Conservation (phyloP, 1,139 yeast genomes). For the Lodderomyces parapsilosis region DNA sequence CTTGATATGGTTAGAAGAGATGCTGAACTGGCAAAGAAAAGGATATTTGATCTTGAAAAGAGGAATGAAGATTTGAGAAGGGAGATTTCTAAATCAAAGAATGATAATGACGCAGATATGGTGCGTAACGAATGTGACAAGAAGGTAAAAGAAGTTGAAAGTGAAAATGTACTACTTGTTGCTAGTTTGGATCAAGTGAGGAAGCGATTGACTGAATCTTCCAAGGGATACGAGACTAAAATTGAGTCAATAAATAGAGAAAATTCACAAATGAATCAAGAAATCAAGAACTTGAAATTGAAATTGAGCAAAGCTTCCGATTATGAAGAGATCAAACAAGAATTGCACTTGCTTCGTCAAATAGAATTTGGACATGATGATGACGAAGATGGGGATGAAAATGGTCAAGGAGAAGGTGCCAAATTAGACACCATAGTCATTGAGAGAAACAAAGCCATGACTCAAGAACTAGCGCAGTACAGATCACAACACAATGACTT, state of each 20-base stretch:
- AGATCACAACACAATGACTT: constrained; percentile 52
- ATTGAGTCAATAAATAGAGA: constrained; percentile 46
- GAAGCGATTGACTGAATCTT: constrained; percentile 28
- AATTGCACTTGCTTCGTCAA: constrained; percentile 66
- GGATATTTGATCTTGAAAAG: constrained; percentile 70
- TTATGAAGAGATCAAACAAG: constrained; percentile 78
- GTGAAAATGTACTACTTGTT: constrained; percentile 62
- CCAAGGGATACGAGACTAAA: constrained; percentile 33
- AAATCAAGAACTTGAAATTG: constrained; percentile 48
- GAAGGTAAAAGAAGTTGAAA: constrained; percentile 56
- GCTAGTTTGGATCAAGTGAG: constrained; percentile 62
- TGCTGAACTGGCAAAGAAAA: constrained; percentile 66
- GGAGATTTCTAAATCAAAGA: constrained; percentile 55
- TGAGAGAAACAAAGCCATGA: constrained; percentile 59
- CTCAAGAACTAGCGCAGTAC: constrained; percentile 56
- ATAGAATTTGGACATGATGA: constrained; percentile 65
- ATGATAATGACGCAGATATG: constrained; percentile 37
- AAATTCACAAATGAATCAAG: constrained; percentile 45
- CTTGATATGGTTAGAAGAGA: constrained; percentile 71
- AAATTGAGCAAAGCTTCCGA: constrained; percentile 51
- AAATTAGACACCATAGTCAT: constrained; percentile 49
- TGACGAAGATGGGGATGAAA: constrained; percentile 29
- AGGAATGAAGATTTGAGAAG: constrained; percentile 74
- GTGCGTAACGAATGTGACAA: constrained; percentile 35
- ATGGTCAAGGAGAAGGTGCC: constrained; percentile 12